Conservation (phyloP, 306 rosid species). For the Ochetophila trinervis region DNA sequence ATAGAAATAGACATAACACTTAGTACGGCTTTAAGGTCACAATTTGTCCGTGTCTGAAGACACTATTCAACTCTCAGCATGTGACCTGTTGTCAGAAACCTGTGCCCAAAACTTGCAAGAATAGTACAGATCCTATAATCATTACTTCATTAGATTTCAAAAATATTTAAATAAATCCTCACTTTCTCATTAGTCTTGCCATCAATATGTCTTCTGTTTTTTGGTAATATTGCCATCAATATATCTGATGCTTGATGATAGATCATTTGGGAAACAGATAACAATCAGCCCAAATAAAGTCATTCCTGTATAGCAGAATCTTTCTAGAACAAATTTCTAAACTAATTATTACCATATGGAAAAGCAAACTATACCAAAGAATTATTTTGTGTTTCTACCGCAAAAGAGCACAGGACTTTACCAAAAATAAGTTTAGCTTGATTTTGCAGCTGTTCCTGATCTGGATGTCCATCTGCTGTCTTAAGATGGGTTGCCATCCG, state of each 20-base stretch:
- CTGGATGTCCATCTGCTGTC: slow-evolving; percentile 51
- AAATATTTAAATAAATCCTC: background rate
- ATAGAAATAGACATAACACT: background rate
- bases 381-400: background rate
- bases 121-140: background rate
- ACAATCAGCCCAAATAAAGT: background rate
- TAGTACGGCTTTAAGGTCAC: background rate
- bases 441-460: slow-evolving; percentile 48
- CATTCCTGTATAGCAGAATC: background rate
- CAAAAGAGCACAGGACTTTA: slow-evolving; percentile 1
- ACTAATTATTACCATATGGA: background rate
- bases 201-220: too few relatives aligned
- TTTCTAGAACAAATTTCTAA: background rate
- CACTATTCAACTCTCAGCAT: too few relatives aligned
- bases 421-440: slow-evolving; percentile 46
- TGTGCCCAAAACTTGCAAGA: background rate
- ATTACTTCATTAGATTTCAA: background rate
- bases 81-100: too few relatives aligned
- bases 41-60: too few relatives aligned
- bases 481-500: slow-evolving; percentile 62
- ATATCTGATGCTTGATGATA: background rate
- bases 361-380: background rate
- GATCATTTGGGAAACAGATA: background rate
- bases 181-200: too few relatives aligned
- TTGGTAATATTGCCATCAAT: background rate